phyloP scores from a whole-genome alignment of 768 basidiomycete species.

The Dendrothele bispora region DNA sequence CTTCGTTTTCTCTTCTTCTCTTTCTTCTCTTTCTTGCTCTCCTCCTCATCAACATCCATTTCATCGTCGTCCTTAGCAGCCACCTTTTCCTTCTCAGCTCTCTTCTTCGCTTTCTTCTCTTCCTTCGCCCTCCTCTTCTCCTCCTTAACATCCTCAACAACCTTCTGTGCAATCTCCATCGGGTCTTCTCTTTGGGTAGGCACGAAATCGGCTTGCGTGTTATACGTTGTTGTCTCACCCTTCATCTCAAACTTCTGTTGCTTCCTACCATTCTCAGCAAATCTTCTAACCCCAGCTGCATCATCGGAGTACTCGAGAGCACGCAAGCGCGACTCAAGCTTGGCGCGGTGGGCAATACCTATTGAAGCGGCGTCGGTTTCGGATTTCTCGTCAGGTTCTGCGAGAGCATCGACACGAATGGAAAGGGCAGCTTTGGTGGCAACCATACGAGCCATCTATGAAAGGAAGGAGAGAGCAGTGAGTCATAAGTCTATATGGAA shows the following conservation, averaged over 20 bases:
- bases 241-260: conserved; percentile 85
- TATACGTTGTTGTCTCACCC: conserved; percentile 82
- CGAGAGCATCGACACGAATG: conserved; percentile 95
- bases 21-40: conserved; percentile 26
- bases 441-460: conserved; percentile 99
- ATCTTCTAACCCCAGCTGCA: conserved; percentile 66
- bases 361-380: conserved; percentile 79
- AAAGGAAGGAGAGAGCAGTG: background rate
- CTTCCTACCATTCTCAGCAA: conserved; percentile 60
- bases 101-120: conserved; percentile 71
- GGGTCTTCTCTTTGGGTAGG: conserved; percentile 83
- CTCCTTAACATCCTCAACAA: conserved; percentile 78
- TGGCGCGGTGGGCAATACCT: conserved; percentile 90
- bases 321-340: conserved; percentile 92
- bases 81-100: conserved; percentile 46
- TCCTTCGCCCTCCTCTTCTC: conserved; percentile 85
- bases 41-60: conserved; percentile 43
- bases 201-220: conserved; percentile 83
- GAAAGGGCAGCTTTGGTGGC: conserved; percentile 97
- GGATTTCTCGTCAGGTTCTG: conserved; percentile 89
- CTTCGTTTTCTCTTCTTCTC: conserved; percentile 50
- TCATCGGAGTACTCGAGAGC: conserved; percentile 85
- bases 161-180: conserved; percentile 72
- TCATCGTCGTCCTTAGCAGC: conserved; percentile 26
- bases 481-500: background rate